Percentiles rank a stretch among this genome's conserved stretches.
These are phyloP conservation scores for Aristolochia fimbriata DNA, from an alignment of 164 flowering plant species.

Conservation along the genomic window DNA sequence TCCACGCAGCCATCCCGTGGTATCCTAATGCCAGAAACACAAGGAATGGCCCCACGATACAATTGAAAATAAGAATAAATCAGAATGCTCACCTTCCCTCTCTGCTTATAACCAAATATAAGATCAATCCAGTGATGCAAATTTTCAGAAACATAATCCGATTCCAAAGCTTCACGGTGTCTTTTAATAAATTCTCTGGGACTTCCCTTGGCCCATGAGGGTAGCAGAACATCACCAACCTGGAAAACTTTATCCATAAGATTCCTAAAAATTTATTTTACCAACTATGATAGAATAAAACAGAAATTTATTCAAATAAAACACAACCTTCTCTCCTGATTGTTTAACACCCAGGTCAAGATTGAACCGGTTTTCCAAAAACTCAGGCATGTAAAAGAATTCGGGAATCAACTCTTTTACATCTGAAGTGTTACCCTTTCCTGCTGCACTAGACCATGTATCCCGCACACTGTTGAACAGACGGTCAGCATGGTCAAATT, in stretches of 20 bases:
- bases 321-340: slow-evolving; percentile 91
- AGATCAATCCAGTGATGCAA: slow-evolving; percentile 99
- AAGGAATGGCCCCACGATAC: too few relatives aligned
- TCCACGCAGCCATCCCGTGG: too few relatives aligned
- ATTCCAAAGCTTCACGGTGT: slow-evolving; percentile 98
- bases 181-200: slow-evolving; percentile 82
- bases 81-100: slow-evolving; percentile 79
- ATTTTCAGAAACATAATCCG: slow-evolving; percentile 92
- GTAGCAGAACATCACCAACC: slow-evolving; percentile 90
- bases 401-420: slow-evolving; percentile 98
- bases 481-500: slow-evolving; percentile 99
- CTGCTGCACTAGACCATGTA: slow-evolving; percentile 96
- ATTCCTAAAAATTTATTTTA: not conserved
- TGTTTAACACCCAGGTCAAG: slow-evolving; percentile 96
- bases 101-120: slow-evolving; percentile 90
- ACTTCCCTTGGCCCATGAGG: slow-evolving; percentile 99
- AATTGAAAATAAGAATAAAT: not conserved
- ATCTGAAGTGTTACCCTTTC: slow-evolving; percentile 97
- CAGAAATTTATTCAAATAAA: not conserved
- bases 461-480: slow-evolving; percentile 89
- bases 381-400: slow-evolving; percentile 97
- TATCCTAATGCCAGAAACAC: too few relatives aligned
- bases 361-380: slow-evolving; percentile 73
- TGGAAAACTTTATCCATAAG: slow-evolving; percentile 11
- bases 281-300: not conserved